Percentiles rank a stretch among this genome's conserved stretches.
phyloP scores from a whole-genome alignment of 2,329 filamentous ascomycete genomes.

The Claviceps purpurea region DNA sequence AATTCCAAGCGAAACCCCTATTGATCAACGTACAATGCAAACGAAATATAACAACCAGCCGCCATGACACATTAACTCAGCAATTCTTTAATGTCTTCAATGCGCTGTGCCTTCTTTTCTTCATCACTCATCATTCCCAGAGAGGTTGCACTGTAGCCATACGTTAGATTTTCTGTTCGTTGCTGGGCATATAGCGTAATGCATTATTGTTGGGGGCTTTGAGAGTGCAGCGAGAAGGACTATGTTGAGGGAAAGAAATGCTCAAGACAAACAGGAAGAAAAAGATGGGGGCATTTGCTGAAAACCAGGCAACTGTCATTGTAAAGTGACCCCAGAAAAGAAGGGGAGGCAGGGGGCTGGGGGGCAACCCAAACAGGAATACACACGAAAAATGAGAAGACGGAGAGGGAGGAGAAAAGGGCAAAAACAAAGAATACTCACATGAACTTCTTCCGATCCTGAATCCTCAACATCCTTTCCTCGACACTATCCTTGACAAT shows the following conservation, averaged over 20 bases:
- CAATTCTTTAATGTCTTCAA: conserved; percentile 89
- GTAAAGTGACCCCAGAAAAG: too few species aligned
- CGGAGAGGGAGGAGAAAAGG: background rate
- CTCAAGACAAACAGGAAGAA: background rate
- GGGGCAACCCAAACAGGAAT: too few species aligned
- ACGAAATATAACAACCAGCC: too few species aligned
- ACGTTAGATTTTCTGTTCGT: background rate
- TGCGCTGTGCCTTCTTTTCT: conserved; percentile 76
- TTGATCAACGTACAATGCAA: too few species aligned
- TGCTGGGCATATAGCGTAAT: too few species aligned
- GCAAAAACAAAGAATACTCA: conserved; percentile 33
- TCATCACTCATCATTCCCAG: conserved; percentile 92
- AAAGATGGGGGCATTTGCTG: background rate
- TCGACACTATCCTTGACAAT: conserved; percentile 87
- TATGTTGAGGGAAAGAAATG: background rate
- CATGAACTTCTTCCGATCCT: conserved; percentile 94
- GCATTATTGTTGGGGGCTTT: too few species aligned
- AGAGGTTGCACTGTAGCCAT: conserved; percentile 63
- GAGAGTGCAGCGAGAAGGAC: background rate
- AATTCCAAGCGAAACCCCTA: too few species aligned
- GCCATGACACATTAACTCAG: conserved; percentile 38
- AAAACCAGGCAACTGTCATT: background rate
- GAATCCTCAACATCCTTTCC: conserved; percentile 84
- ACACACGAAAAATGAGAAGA: background rate
- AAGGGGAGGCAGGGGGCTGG: too few species aligned